phyloP scores from a whole-genome alignment of 2,329 filamentous ascomycete species.

The Colletotrichum higginsianum region DNA sequence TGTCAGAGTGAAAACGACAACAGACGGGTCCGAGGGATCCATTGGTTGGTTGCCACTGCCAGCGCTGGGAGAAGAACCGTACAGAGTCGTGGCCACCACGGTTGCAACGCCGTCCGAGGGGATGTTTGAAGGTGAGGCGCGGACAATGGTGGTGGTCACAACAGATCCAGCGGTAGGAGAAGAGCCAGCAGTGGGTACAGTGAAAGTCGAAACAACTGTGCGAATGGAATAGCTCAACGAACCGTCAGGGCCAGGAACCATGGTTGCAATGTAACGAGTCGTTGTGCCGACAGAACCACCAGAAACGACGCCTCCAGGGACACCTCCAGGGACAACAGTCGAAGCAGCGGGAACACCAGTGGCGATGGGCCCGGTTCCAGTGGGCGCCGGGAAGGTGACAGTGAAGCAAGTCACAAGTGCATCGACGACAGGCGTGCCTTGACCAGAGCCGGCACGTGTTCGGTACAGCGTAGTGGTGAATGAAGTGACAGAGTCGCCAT shows the following conservation, averaged over 20 bases:
- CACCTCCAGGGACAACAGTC: neutral
- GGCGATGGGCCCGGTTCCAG: constrained; percentile 14
- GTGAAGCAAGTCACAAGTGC: constrained; percentile 47
- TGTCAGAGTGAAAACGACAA: constrained; percentile 47
- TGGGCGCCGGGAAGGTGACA: constrained; percentile 42
- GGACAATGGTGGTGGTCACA: constrained; percentile 1
- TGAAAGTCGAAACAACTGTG: constrained; percentile 53
- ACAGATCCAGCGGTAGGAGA: constrained; percentile 37
- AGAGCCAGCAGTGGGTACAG: constrained; percentile 41
- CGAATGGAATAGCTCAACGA: constrained; percentile 47
- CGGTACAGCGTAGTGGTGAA: constrained; percentile 42
- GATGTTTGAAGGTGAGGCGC: neutral
- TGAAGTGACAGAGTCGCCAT: constrained; percentile 15
- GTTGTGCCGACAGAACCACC: constrained; percentile 25
- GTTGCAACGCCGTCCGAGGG: constrained; percentile 8
- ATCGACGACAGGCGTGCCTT: constrained; percentile 35
- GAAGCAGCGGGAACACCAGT: constrained; percentile 11
- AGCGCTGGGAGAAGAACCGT: constrained; percentile 50
- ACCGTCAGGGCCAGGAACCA: constrained; percentile 50
- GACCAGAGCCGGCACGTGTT: constrained; percentile 23
- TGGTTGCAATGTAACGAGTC: constrained; percentile 28
- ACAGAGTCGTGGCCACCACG: constrained; percentile 45
- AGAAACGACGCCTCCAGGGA: neutral
- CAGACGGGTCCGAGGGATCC: constrained; percentile 41
- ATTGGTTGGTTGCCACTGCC: constrained; percentile 49